These are phyloP conservation scores for Schizophyllum amplum DNA, from an alignment of 1,284 basidiomycete species.

Conservation along the genomic window DNA sequence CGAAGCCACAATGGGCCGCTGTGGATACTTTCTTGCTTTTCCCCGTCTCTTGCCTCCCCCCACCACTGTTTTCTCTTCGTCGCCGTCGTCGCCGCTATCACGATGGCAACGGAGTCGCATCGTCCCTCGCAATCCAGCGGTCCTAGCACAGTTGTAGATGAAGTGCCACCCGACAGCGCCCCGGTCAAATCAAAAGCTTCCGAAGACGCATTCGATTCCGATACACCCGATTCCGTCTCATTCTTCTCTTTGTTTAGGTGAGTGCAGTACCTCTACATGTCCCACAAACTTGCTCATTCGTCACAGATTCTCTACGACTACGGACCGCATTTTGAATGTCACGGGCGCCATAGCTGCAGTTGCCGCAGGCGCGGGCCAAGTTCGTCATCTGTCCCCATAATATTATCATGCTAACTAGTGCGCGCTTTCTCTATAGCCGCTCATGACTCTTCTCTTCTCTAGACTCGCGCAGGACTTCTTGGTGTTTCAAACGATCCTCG, in stretches of 20 bases:
- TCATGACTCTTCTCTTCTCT: slow-evolving; percentile 79
- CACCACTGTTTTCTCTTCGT: too few species aligned
- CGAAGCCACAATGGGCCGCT: too few species aligned
- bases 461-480: slow-evolving; percentile 74
- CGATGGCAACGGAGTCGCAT: too few species aligned
- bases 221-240: slow-evolving; percentile 3
- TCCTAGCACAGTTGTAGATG: too few species aligned
- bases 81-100: too few species aligned
- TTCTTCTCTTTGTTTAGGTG: slow-evolving; percentile 10
- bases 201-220: neutral
- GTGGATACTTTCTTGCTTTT: too few species aligned
- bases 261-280: neutral
- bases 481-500: slow-evolving; percentile 36
- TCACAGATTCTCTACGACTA: slow-evolving; percentile 55
- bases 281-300: neutral
- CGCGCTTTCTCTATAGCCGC: slow-evolving; percentile 38
- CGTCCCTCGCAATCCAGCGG: too few species aligned
- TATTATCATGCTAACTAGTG: neutral
- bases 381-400: slow-evolving; percentile 20
- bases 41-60: too few species aligned
- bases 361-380: slow-evolving; percentile 70
- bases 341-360: slow-evolving; percentile 62
- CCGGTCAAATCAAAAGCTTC: too few species aligned
- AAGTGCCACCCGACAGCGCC: too few species aligned
- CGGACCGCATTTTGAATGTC: slow-evolving; percentile 56